Evolutionary conservation across 2,329 filamentous ascomycete genomes (phyloP).

Genomic region (Paecilomyces formosus): DNA sequence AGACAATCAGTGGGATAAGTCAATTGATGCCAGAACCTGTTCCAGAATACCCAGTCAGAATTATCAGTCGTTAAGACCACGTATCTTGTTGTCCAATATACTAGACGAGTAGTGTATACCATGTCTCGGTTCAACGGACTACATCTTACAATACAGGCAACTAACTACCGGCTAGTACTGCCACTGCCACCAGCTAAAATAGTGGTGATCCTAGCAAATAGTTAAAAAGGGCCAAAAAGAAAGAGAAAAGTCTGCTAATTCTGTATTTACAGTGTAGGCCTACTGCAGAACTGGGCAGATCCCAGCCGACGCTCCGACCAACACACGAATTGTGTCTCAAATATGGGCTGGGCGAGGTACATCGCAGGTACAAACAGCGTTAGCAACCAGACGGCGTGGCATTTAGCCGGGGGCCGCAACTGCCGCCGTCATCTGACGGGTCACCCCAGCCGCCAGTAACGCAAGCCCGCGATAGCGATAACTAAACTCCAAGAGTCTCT

Average conservation of each 20-base stretch:
- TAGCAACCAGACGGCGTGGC: constrained; percentile 2
- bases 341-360: background rate
- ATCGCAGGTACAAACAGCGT: background rate
- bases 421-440: constrained; percentile 1
- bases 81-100: background rate
- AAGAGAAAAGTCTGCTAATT: too few relatives aligned
- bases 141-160: background rate
- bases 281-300: background rate
- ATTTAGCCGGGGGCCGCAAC: constrained; percentile 1
- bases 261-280: background rate
- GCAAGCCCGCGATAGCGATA: constrained; percentile 10
- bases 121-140: background rate
- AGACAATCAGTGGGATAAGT: background rate
- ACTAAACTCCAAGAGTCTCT: constrained; percentile 25
- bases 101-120: background rate
- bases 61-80: background rate
- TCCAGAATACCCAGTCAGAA: background rate
- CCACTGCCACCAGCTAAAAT: too few relatives aligned
- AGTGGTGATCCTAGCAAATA: too few relatives aligned
- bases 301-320: background rate
- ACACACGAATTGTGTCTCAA: background rate
- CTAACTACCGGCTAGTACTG: too few relatives aligned
- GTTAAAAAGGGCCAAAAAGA: too few relatives aligned
- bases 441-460: constrained; percentile 2
- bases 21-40: background rate